Conservation (phyloP, 2,329 filamentous ascomycete species). For the Curvularia spicifera region DNA sequence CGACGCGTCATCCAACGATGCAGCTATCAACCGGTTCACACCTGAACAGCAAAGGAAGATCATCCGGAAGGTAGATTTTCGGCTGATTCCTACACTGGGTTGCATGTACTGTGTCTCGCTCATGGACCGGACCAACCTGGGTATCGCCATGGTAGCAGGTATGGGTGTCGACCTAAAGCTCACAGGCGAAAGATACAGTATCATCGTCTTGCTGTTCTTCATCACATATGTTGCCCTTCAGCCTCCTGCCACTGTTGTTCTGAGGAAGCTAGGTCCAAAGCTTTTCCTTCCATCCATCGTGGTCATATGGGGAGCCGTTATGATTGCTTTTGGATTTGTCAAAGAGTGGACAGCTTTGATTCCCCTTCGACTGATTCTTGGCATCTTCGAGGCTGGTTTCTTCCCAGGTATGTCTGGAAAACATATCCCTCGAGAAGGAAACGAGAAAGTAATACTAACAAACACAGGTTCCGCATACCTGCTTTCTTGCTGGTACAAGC, state of each 20-base stretch:
- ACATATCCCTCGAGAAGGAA: not conserved
- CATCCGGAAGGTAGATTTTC: constrained; percentile 43
- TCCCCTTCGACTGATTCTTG: constrained; percentile 31
- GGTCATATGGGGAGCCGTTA: constrained; percentile 33
- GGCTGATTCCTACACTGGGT: constrained; percentile 51
- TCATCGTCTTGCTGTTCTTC: constrained; percentile 34
- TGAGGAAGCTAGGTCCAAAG: constrained; percentile 32
- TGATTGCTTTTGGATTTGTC: constrained; percentile 34
- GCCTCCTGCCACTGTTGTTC: constrained; percentile 32
- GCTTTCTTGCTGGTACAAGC: constrained; percentile 66
- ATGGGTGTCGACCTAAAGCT: constrained; percentile 42
- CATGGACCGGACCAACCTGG: constrained; percentile 51
- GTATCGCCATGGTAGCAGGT: constrained; percentile 44
- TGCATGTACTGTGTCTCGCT: constrained; percentile 50
- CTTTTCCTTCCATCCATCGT: constrained; percentile 31
- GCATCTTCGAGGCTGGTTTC: constrained; percentile 39
- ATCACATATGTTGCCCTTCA: constrained; percentile 36
- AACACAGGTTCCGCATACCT: constrained; percentile 52
- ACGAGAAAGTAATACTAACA: constrained; percentile 7
- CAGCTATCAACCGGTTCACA: constrained; percentile 28
- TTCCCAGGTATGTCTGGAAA: constrained; percentile 27
- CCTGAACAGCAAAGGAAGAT: constrained; percentile 34
- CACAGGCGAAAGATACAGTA: constrained; percentile 32
- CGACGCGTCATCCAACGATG: constrained; percentile 20
- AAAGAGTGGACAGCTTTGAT: constrained; percentile 35